phyloP scores from a whole-genome alignment of 495 filamentous ascomycete species.

The Aspergillus bridgeri region DNA sequence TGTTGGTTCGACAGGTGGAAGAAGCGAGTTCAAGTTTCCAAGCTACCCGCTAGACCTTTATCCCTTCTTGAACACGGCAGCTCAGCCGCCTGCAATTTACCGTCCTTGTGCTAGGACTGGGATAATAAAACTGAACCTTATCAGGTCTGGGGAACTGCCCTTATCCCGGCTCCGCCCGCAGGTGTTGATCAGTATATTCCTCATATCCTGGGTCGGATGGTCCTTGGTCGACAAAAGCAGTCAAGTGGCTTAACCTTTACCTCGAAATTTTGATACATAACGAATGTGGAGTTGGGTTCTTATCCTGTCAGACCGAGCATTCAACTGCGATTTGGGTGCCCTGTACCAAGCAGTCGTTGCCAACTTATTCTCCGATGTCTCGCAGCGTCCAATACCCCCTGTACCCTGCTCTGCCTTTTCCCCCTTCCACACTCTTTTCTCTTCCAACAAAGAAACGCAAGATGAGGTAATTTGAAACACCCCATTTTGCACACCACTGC shows the following conservation, averaged over 20 bases:
- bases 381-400: not conserved
- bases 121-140: constrained; percentile 5
- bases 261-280: not conserved
- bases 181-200: not conserved
- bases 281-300: not conserved
- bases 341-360: not conserved
- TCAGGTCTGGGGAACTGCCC: not conserved
- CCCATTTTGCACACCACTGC: not conserved
- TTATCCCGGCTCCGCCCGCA: constrained; percentile 1
- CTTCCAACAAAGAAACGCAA: not conserved
- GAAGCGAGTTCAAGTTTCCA: not conserved
- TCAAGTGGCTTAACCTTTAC: not conserved
- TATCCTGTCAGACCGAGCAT: not conserved
- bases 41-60: not conserved
- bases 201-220: not conserved
- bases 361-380: not conserved
- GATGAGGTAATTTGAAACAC: not conserved
- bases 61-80: not conserved
- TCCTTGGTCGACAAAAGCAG: not conserved
- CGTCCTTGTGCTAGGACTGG: constrained; percentile 2
- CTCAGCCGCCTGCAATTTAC: constrained; percentile 6
- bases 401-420: not conserved
- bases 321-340: not conserved
- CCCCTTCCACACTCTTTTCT: not conserved
- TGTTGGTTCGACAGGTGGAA: not conserved